Base-by-base conservation (phyloP, 306 rosid species). In the Amphicarpaea edgeworthii region DNA sequence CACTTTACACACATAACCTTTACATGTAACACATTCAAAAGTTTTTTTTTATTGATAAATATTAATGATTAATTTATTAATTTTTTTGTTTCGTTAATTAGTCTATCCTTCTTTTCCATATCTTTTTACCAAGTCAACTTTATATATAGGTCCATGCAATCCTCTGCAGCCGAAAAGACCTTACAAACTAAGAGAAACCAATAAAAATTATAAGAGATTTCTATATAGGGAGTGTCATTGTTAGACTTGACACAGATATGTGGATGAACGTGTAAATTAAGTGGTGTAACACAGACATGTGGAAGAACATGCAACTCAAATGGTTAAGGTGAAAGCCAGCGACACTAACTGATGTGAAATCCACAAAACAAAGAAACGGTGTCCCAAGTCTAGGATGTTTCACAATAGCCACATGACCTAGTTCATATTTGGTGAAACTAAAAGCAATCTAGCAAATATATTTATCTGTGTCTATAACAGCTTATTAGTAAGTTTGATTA, bases 121-220 rank as follows among this genome's bases (percentile, higher is more conserved):
- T n/a, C n/a, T n/a, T n/a, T n/a, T n/a, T n/a, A n/a, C n/a, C n/a
- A n/a, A n/a, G n/a, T n/a, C n/a, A n/a, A n/a, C n/a, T n/a, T n/a
- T n/a, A n/a, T n/a, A n/a, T n/a, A n/a, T 59, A 59, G 65, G 21
- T 59, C 65, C 65, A 59, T 59, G 41, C 21, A 57, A 7, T 55
- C 62, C 5, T 3, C 16, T 23, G 63, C 40, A 24, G 6, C 38
- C 24, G 17, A 4, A 5, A 57, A 57, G 63, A 57, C 38, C 16
- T 57, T 57, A 12, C 6, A 17, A 51, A 2, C 19, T 3, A 51
- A 51, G 58, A 51, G 26, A 51, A 19, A 51, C 58, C 24, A 19
- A 9, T 21, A 9, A 21, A 19, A 54, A 11, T 54, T 21, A 23
- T 10, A 54, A 54, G 7, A 12, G 57, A 50, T 3, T 19, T 53